Evolutionary conservation across 768 basidiomycete genomes (phyloP).

Genomic region (Pleurotus ostreatus): DNA sequence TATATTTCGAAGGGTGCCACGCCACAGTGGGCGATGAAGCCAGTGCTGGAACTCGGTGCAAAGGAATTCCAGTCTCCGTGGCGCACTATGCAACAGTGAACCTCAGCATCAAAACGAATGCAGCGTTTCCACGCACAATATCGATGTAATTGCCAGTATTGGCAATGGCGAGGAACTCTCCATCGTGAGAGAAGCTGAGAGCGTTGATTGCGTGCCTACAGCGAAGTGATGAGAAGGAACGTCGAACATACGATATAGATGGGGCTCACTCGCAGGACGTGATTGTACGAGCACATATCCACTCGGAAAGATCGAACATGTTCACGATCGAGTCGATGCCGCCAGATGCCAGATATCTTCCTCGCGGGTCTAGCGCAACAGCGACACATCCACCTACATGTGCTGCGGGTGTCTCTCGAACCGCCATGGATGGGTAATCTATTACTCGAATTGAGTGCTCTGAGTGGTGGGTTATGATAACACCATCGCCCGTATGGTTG

Average conservation of each 20-base stretch:
- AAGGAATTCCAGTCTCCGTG: constrained; percentile 67
- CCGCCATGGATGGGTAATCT: constrained; percentile 59
- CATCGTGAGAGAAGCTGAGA: constrained; percentile 78
- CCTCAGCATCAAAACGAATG: not conserved
- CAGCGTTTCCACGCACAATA: constrained; percentile 50
- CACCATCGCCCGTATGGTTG: constrained; percentile 70
- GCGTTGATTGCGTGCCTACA: constrained; percentile 65
- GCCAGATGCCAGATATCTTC: constrained; percentile 78
- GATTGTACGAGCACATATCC: constrained; percentile 77
- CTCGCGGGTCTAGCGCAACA: constrained; percentile 76
- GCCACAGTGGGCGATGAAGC: constrained; percentile 71
- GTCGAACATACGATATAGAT: not conserved
- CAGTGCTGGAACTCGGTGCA: constrained; percentile 74
- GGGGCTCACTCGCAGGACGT: constrained; percentile 72
- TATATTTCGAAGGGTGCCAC: constrained; percentile 81
- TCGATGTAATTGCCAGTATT: constrained; percentile 71
- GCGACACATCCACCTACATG: constrained; percentile 81
- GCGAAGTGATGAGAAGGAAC: constrained; percentile 3
- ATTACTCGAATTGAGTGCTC: constrained; percentile 65
- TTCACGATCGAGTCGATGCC: constrained; percentile 82
- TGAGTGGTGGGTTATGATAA: constrained; percentile 61
- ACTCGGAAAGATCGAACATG: constrained; percentile 74
- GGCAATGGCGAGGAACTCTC: constrained; percentile 79
- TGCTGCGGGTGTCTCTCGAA: constrained; percentile 62
- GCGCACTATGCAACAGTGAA: constrained; percentile 48